phyloP scores from a whole-genome alignment of 108 stramenopile species.

The Parietichytrium sp. region DNA sequence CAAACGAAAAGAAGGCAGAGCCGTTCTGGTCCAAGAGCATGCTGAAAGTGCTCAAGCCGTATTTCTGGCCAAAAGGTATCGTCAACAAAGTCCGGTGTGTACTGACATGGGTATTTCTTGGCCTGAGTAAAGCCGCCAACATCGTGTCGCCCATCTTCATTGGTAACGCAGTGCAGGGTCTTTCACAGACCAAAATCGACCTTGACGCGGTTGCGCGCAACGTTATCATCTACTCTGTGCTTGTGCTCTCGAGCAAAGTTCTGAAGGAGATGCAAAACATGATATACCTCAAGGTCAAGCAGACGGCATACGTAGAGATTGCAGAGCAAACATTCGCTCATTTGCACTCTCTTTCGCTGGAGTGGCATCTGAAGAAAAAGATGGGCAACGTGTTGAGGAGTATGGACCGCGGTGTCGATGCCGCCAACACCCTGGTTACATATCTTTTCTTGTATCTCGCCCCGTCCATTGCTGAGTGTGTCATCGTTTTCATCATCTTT shows the following conservation, averaged over 20 bases:
- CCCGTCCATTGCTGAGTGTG: slow-evolving; percentile 81
- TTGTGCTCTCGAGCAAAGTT: slow-evolving; percentile 67
- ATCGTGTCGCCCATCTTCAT: slow-evolving; percentile 78
- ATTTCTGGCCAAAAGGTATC: slow-evolving; percentile 90
- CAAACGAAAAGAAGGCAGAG: slow-evolving; percentile 41
- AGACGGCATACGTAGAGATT: slow-evolving; percentile 92
- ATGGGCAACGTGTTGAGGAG: slow-evolving; percentile 84
- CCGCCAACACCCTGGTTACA: slow-evolving; percentile 81
- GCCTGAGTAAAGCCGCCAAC: slow-evolving; percentile 73
- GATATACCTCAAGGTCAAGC: slow-evolving; percentile 89
- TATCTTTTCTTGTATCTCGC: slow-evolving; percentile 88
- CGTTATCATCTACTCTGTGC: slow-evolving; percentile 62
- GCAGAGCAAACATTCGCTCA: slow-evolving; percentile 81
- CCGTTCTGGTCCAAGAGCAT: slow-evolving; percentile 32
- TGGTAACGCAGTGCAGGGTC: slow-evolving; percentile 77
- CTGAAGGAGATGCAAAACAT: slow-evolving; percentile 85
- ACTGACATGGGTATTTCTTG: slow-evolving; percentile 86
- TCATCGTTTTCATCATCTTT: slow-evolving; percentile 83
- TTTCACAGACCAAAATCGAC: slow-evolving; percentile 71
- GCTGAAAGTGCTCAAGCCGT: slow-evolving; percentile 68
- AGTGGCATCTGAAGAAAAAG: slow-evolving; percentile 93
- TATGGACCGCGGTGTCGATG: slow-evolving; percentile 87
- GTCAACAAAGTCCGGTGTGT: slow-evolving; percentile 79
- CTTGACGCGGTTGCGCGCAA: slow-evolving; percentile 54
- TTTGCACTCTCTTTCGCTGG: slow-evolving; percentile 78